Evolutionary conservation across 805 yeast genomes (phyloP).

Genomic region (Starmerella apicola): DNA sequence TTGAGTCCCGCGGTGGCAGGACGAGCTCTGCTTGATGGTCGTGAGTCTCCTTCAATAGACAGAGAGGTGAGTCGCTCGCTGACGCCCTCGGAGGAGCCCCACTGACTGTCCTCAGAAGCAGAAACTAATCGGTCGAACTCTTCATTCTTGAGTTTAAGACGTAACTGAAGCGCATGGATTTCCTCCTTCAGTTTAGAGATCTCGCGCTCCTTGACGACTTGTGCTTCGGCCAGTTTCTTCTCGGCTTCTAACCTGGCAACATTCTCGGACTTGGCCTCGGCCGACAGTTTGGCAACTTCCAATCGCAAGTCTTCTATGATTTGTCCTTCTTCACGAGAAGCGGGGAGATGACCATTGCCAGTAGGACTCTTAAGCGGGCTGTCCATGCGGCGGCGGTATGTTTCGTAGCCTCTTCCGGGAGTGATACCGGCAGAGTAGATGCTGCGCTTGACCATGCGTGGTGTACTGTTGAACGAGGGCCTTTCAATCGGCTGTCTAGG

Average conservation of each 20-base stretch:
- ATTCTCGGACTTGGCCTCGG: conserved; percentile 8
- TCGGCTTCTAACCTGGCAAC: conserved; percentile 6
- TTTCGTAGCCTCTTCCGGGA: conserved; percentile 16
- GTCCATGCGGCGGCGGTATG: conserved; percentile 18
- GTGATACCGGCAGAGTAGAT: conserved; percentile 19
- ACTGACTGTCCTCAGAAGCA: neutral
- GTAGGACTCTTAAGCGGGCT: conserved; percentile 14
- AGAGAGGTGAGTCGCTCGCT: neutral
- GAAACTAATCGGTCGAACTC: conserved; percentile 4
- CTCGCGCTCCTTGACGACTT: conserved; percentile 11
- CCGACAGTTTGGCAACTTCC: conserved; percentile 7
- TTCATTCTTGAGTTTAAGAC: conserved; percentile 5
- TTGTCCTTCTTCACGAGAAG: too few species aligned
- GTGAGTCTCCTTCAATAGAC: too few species aligned
- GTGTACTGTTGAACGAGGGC: conserved; percentile 18
- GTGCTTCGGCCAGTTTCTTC: conserved; percentile 8
- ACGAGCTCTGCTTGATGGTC: too few species aligned
- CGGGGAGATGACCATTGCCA: too few species aligned
- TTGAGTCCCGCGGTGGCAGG: too few species aligned
- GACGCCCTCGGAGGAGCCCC: neutral
- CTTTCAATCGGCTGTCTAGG: conserved; percentile 1
- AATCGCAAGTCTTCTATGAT: too few species aligned
- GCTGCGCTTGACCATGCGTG: conserved; percentile 17
- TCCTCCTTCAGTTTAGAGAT: conserved; percentile 8
- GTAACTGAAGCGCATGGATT: conserved; percentile 4